Conservation (phyloP, 2,329 filamentous ascomycete genomes). For the Huntiella savannae region DNA sequence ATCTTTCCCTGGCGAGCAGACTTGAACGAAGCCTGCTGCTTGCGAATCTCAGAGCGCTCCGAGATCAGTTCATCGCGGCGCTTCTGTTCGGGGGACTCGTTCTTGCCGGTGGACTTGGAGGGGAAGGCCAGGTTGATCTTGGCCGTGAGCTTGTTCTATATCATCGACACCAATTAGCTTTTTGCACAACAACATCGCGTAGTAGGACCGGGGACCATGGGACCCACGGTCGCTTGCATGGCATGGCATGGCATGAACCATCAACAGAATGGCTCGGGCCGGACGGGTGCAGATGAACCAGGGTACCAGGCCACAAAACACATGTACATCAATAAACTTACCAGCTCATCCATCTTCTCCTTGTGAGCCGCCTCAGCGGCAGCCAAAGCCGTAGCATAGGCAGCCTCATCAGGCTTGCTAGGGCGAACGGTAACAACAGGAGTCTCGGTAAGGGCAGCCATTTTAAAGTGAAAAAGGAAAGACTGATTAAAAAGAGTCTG, state of each 20-base stretch:
- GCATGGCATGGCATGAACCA: too few species aligned
- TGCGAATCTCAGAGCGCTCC: constrained; percentile 66
- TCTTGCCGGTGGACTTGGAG: constrained; percentile 55
- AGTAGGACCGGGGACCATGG: background rate
- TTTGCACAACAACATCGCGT: background rate
- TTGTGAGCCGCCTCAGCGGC: constrained; percentile 77
- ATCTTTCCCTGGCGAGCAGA: constrained; percentile 55
- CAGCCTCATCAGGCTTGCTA: constrained; percentile 70
- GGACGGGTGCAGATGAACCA: too few species aligned
- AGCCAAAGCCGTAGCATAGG: constrained; percentile 60
- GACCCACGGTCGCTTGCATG: background rate
- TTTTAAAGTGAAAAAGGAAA: constrained; percentile 7
- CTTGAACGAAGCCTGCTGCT: constrained; percentile 79
- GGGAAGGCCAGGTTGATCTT: constrained; percentile 73
- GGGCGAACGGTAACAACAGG: constrained; percentile 33
- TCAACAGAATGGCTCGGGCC: too few species aligned
- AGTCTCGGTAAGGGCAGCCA: constrained; percentile 23
- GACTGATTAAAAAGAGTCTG: background rate
- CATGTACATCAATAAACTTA: constrained; percentile 16
- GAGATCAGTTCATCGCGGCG: constrained; percentile 69
- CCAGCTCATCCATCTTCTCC: constrained; percentile 44
- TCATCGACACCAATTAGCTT: background rate
- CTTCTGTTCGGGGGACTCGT: constrained; percentile 54
- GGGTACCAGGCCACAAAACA: background rate
- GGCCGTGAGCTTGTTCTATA: constrained; percentile 68